Conservation (phyloP, 2,329 filamentous ascomycete species). For the Pseudogymnoascus sp. region DNA sequence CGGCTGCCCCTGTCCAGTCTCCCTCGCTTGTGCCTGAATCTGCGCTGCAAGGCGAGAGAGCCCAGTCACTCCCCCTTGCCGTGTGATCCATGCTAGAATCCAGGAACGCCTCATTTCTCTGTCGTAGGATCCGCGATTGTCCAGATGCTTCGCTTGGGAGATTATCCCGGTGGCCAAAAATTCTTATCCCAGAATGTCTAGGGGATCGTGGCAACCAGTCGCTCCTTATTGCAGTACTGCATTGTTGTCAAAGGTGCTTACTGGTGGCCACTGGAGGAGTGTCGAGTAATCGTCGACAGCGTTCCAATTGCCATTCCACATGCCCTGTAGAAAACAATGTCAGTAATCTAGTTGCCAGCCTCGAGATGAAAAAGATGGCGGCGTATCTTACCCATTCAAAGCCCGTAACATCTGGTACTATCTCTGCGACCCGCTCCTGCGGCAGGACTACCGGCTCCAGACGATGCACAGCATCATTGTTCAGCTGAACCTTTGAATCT, state of each 20-base stretch:
- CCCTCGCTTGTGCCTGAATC: not conserved
- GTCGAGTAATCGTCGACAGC: slow-evolving; percentile 1
- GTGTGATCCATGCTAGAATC: not conserved
- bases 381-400: slow-evolving; percentile 3
- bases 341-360: not conserved
- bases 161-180: not conserved
- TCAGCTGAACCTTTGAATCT: not conserved
- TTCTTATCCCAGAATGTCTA: not conserved
- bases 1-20: not conserved
- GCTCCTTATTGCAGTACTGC: not conserved
- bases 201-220: not conserved
- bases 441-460: not conserved
- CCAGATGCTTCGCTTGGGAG: not conserved
- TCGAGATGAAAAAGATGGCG: not conserved
- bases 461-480: not conserved
- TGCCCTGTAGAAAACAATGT: not conserved
- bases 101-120: not conserved
- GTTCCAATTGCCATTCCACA: slow-evolving; percentile 5
- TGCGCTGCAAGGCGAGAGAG: not conserved
- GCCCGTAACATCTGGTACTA: not conserved
- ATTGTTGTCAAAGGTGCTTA: not conserved
- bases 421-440: not conserved
- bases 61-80: not conserved
- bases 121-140: not conserved
- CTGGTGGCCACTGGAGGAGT: not conserved